phyloP scores from a whole-genome alignment of 371 early-diverging fungal species.

The Zychaea mexicana region DNA sequence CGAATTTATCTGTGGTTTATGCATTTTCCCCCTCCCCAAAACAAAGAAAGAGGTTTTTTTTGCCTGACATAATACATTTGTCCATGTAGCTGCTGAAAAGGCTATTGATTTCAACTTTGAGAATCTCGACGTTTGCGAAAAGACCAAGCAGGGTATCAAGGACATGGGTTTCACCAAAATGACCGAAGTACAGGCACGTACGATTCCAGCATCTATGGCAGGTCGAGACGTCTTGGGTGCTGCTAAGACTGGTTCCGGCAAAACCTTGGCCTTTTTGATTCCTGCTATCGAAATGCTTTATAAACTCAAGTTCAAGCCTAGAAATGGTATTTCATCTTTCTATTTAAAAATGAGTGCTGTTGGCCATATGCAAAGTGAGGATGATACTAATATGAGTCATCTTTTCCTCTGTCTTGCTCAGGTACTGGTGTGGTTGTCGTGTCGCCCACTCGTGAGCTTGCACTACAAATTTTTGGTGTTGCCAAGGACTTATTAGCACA shows the following conservation, averaged over 20 bases:
- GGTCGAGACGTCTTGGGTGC: constrained; percentile 98
- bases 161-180: constrained; percentile 94
- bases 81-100: not conserved
- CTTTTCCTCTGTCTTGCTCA: constrained; percentile 9
- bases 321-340: constrained; percentile 71
- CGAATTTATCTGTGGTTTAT: no score
- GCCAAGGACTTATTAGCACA: constrained; percentile 91
- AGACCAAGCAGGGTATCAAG: constrained; percentile 81
- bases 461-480: constrained; percentile 98
- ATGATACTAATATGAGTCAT: no score
- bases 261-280: constrained; percentile 98
- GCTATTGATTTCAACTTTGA: constrained; percentile 54
- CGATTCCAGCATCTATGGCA: constrained; percentile 93
- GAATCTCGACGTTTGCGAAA: constrained; percentile 64
- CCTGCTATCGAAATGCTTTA: constrained; percentile 93
- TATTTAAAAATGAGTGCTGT: no score
- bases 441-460: constrained; percentile 99
- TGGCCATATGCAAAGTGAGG: no score
- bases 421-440: constrained; percentile 96
- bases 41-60: no score
- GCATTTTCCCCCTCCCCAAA: no score
- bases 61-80: no score
- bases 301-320: constrained; percentile 87
- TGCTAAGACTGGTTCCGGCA: constrained; percentile 99
- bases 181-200: constrained; percentile 98